Base-by-base conservation (phyloP, 2,329 filamentous ascomycete species). In the Aspergillus udagawae region DNA sequence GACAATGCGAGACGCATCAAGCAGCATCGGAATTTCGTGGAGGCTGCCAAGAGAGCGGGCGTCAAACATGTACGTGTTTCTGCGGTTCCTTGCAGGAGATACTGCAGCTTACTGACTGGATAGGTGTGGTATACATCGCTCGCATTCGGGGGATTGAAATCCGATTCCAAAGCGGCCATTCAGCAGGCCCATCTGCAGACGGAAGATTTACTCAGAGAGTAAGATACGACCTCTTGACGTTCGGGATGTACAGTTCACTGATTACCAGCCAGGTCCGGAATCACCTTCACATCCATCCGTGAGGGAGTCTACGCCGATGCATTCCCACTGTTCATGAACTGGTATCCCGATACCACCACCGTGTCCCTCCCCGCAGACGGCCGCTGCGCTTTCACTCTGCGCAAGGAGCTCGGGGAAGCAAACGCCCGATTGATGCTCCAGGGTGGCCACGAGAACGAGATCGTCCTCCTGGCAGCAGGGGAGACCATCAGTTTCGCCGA, bases 291-390 rank as follows among this genome's bases (percentile, higher is more conserved):
- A 12, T 76, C 80, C 10, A 69, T 87, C 44, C 79, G 84, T 14
- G 83, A 86, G 66, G 85, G 83, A 0, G 64, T 85, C 35, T 87
- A 86, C 65, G 76, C 78, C 1, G 83, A 87, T 61, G 83, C 81
- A 3, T 86, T 83, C 70, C 83, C 83, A 2, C 71, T 86, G 29
- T 86, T 86, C 67, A 76, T 82, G 2, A 80, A 70, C 55, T 75
- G 73, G 73, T 75, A 74, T 50, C 73, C 73, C 2, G 63, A 57
- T 41, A 70, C 64, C 12, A 65, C 60, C 2, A 71, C 65, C 3
- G 58, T 76, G 14, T 64, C 68, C 25, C 61, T 74, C 6, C 62
- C 71, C 3, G 59, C 77, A 45, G 76, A 82, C 57, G 76, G 74
- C 0, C 76, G 76, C 1, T 69, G 83, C 3, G 77, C 82, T 7